Percentiles rank a stretch among this genome's conserved stretches.
Conservation (phyloP, 2,329 filamentous ascomycete genomes). For the Trichoderma sp. region DNA sequence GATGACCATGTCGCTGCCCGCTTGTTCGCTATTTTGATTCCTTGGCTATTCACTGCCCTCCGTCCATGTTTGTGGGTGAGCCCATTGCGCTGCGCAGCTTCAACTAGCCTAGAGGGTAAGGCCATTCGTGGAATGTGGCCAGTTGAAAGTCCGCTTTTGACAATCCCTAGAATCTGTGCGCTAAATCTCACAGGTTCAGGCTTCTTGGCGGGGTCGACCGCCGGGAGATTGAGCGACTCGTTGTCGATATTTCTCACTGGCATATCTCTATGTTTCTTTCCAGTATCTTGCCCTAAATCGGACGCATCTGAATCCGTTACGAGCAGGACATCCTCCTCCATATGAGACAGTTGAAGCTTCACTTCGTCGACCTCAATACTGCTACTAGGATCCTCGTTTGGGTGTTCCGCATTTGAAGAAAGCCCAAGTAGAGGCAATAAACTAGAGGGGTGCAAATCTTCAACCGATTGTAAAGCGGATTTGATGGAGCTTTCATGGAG, state of each 20-base stretch:
- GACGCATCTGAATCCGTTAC: background rate
- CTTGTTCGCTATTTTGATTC: background rate
- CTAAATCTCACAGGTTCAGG: background rate
- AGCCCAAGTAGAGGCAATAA: slow-evolving; percentile 49
- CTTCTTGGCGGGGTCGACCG: background rate
- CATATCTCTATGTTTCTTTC: background rate
- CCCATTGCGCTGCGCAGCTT: background rate
- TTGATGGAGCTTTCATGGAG: slow-evolving; percentile 60
- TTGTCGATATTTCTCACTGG: background rate
- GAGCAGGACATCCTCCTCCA: slow-evolving; percentile 40
- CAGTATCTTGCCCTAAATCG: background rate
- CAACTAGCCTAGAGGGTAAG: background rate
- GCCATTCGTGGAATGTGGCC: background rate
- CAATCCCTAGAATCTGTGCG: background rate
- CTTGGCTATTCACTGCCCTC: background rate
- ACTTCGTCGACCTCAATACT: slow-evolving; percentile 64
- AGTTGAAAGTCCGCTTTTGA: background rate
- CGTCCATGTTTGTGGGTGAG: background rate
- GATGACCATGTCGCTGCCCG: background rate
- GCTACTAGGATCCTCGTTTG: slow-evolving; percentile 33
- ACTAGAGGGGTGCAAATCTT: slow-evolving; percentile 76
- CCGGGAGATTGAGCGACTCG: background rate
- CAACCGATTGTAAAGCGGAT: slow-evolving; percentile 77
- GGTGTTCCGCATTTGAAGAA: slow-evolving; percentile 41
- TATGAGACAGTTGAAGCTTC: slow-evolving; percentile 50